Base-by-base conservation (phyloP, 2,329 filamentous ascomycete species). In the Hymenoscyphus repandus region DNA sequence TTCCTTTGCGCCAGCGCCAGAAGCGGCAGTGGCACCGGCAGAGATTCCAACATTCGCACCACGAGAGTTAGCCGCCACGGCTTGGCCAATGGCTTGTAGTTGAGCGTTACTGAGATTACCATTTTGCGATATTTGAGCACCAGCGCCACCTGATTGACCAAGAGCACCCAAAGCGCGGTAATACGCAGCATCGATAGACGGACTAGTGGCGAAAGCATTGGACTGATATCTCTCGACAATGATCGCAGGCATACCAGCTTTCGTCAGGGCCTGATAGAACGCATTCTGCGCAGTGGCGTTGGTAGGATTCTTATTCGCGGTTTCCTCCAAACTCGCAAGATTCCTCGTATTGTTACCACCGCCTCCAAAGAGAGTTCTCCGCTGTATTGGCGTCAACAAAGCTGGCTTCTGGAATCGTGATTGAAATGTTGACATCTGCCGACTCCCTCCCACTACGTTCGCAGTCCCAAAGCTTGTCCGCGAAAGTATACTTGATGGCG, bases 191-290 rank as follows among this genome's bases (percentile, higher is more conserved):
- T 95, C 88, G n/a, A 86, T 86, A 11, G 82, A 80, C 13, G 82
- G 68, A 66, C 92, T 96, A 17, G 82, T 82, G 10, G 91, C 91
- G 67, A 91, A 99, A 49, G 86, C 82, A 55, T 88, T 88, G 13
- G 86, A 90, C 66, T 90, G 84, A 69, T 96, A 93, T 63, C 93
- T 79, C 69, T 97, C 90, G 53, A 96, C 80, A 50, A 99, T 75
- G 56, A 99, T 95, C 46, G 90, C 86, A 15, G 92, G 89, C 87
- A 96, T 91, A 64, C 95, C 93, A 46, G 92, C 90, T 66, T 88
- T 87, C 49, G 96, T 77, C 12, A 99, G 80, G 41, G 91, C 85
- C 66, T 92, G 86, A 67, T 99, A 99, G 68, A 99, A 96, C 13
- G 88, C 86, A 67, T 92, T 93, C 68, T 99, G 93, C 17, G 90